Evolutionary conservation across 257 asterid genomes (phyloP), one percentile per base, ranked within the genome.

Genomic region (Solanum medicagineum): DNA sequence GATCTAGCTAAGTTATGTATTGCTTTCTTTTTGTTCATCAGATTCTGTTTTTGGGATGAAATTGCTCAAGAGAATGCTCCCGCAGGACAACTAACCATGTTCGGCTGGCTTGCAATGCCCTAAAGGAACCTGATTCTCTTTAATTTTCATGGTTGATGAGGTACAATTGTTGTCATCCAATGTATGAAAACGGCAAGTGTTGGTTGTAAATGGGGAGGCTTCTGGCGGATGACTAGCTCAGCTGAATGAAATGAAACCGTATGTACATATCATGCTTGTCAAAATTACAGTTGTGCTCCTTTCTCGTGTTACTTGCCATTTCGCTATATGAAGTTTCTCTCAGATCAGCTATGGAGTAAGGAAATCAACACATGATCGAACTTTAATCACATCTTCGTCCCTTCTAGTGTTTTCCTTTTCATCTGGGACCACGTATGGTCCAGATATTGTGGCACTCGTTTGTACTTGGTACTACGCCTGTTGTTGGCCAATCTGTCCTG

Each of bases 1-100:
- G 85, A 89, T 88, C 90, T 88, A 88, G 91, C 88, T 93, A 91
- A 91, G 91, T 90, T 90, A 87, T 90, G 89, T 89, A 80, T 89
- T 93, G 89, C 91, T 90, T 93, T 91, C 86, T 92, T 91, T 86
- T 86, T 95, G 99, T 90, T 94, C 98, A 86, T 94, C 99, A 84
- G 98, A 97, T 89, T 94, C 99, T 79, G 98, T 98, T 13, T 97
- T 97, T 81, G 99, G 99, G 86, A 97, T 95, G 93, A 98, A 94
- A 85, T 89, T 97, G 95, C 90, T 97, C 84, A 97, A 95, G 93
- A 91, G 98, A 93, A 97, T 97, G 96, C 98, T 97, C 87, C 98
- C 93, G 87, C 98, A 32, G 97, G 99, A 83, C 98, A 93, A 85
- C 97, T 98, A 11, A 88, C 94, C 17, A 93, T 97, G 97, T 98